Base-by-base conservation (phyloP, 2,329 filamentous ascomycete genomes). In the Periglandula ipomoeae region DNA sequence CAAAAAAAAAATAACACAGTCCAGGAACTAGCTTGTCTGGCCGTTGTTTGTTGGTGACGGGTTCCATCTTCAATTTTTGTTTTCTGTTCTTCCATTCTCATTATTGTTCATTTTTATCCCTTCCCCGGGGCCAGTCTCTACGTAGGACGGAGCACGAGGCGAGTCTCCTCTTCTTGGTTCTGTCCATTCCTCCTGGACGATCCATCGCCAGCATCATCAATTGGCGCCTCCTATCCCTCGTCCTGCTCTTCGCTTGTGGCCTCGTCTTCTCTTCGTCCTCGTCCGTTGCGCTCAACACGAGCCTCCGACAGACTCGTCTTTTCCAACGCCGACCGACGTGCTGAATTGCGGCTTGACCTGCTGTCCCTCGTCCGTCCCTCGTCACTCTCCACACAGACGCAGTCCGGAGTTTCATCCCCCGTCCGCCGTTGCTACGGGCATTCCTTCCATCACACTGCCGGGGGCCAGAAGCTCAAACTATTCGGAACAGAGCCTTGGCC, bases 241-340 rank as follows among this genome's bases (percentile, higher is more conserved):
- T 19, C 19, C 37, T 19, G 19, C 17, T 17, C 1, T 39, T 13
- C 6, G 37, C 26, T 32, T 9, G 26, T 10, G 32, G 26, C 23
- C 10, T 30, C 24, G 15, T 11, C 5, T 42, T 23, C 8, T 48
- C 45, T 44, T 52, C 32, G 43, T 42, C 46, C 40, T 50, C 39
- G 41, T 44, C 45, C 45, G 43, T 39, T 47, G 27, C 47, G 34
- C 40, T 23, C 44, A 40, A 48, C 39, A 30, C 42, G 38, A 44
- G 34, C 27, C 30, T 15, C 27, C 46, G 44, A 45, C 47, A 44
- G 44, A 47, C 26, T 38, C 35, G 22, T 41, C 22, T 32, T 24
- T 34, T n/a, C 45, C 40, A 19, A 44, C 47, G 41, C 41, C 40
- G 34, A 17, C 13, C 35, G 35, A 38, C n/a, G 4, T 38, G 35